phyloP scores from a whole-genome alignment of 306 rosid species.

The cucumber (Cucumis sativus) region Cucumber_9930_V3 NC_026657.2:6838001-6838500 shows the following conservation, averaged over 20 bases:
- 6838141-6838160: neutral
- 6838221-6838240: neutral
- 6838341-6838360: neutral
- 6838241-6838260: neutral
- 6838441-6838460: too few species aligned
- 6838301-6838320: neutral
- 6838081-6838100: neutral
- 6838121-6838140: neutral
- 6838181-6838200: neutral
- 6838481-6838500: too few species aligned
- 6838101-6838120: neutral
- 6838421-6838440: neutral
- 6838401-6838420: neutral
- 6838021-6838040: neutral
- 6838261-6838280: neutral
- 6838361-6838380: neutral
- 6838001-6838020: neutral
- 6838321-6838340: neutral
- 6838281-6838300: neutral
- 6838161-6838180: neutral
- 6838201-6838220: neutral
- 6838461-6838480: neutral
- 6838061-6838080: neutral
- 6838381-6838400: neutral
- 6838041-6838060: neutral